Conservation (phyloP, 352 stramenopile species). For the Stephanocyclus meneghinianus region DNA sequence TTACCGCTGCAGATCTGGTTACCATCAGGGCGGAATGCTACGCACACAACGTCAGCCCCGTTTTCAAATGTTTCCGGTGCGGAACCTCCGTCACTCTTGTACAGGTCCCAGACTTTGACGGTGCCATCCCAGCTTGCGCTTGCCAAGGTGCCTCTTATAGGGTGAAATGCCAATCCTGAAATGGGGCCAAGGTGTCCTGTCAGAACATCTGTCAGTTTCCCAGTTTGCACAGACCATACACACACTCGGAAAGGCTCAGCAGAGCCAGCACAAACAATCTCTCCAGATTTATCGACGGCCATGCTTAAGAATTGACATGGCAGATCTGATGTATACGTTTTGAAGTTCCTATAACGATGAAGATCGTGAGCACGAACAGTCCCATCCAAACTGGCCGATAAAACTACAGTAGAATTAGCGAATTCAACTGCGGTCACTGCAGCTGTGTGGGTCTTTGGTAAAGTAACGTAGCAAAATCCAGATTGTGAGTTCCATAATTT, state of each 20-base stretch:
- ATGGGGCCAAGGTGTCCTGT: conserved; percentile 97
- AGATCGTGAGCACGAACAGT: conserved; percentile 98
- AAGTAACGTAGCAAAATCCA: conserved; percentile 99
- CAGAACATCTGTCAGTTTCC: conserved; percentile 95
- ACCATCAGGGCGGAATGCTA: conserved; percentile 95
- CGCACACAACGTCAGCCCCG: conserved; percentile 93
- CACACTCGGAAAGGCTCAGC: conserved; percentile 97
- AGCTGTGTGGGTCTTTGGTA: conserved; percentile 92
- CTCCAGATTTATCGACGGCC: conserved; percentile 94
- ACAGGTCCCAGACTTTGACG: conserved; percentile 98
- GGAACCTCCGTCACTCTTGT: conserved; percentile 88
- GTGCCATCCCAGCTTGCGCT: conserved; percentile 98
- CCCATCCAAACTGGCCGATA: conserved; percentile 96
- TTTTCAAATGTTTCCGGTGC: conserved; percentile 95
- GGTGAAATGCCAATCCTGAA: conserved; percentile 90
- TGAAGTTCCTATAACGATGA: conserved; percentile 98
- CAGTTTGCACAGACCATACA: conserved; percentile 94
- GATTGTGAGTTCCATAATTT: conserved; percentile 96
- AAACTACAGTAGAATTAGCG: conserved; percentile 85
- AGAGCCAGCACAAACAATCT: conserved; percentile 92
- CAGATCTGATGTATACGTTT: conserved; percentile 94
- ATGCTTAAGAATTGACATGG: conserved; percentile 97
- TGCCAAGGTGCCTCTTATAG: conserved; percentile 85
- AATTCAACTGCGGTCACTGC: conserved; percentile 96
- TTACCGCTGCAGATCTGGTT: conserved; percentile 94